Conservation (phyloP, 345 rosid genomes). For the Acer yangbiense region DNA sequence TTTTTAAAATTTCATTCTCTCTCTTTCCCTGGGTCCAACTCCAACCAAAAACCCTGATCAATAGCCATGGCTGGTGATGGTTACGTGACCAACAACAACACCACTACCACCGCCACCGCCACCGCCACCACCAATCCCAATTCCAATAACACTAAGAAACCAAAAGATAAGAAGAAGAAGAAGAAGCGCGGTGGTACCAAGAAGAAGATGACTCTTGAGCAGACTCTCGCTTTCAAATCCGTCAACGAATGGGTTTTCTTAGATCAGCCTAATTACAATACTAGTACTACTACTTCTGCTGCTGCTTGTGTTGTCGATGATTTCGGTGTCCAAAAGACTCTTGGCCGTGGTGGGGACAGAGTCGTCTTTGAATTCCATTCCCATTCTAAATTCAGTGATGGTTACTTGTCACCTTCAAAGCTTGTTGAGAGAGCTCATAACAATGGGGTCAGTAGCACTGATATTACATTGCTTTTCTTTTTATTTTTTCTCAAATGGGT, state of each 20-base stretch:
- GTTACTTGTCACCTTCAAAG: conserved; percentile 86
- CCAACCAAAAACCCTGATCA: background rate
- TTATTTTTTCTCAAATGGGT: too few relatives aligned
- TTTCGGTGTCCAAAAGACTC: conserved; percentile 54
- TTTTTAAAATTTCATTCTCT: too few relatives aligned
- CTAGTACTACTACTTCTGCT: conserved; percentile 24
- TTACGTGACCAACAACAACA: background rate
- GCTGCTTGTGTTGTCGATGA: conserved; percentile 48
- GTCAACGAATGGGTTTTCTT: conserved; percentile 73
- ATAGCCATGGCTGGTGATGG: conserved; percentile 17
- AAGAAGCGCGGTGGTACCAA: conserved; percentile 77
- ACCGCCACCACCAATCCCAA: background rate
- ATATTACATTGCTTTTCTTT: too few relatives aligned
- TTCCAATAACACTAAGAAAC: conserved; percentile 19
- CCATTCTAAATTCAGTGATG: conserved; percentile 93
- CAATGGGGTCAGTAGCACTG: conserved; percentile 61
- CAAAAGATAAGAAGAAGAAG: conserved; percentile 59
- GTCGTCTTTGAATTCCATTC: conserved; percentile 85
- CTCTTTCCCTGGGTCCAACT: too few relatives aligned
- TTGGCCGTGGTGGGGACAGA: conserved; percentile 38
- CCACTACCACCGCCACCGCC: too few relatives aligned
- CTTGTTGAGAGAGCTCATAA: conserved; percentile 87
- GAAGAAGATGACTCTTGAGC: conserved; percentile 76
- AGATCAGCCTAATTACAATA: conserved; percentile 30
- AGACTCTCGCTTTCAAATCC: conserved; percentile 59